Percentiles rank a stretch among this genome's conserved stretches.
Evolutionary conservation across 1,139 yeast species (phyloP).

Genomic region (Zygosaccharomyces sapae): DNA sequence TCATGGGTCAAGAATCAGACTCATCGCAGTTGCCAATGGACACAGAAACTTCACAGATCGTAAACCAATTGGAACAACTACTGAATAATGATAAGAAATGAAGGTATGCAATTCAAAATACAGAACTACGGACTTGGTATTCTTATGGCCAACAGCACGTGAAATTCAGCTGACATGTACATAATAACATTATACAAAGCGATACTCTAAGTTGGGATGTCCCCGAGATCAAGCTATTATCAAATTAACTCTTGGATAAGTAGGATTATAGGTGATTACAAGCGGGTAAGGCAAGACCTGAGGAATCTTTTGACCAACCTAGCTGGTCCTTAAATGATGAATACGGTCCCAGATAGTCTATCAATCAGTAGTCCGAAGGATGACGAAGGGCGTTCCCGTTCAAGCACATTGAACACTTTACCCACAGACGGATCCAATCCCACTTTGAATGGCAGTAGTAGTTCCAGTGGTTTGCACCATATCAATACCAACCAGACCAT

Average conservation of each 20-base stretch:
- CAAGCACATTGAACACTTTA: conserved; percentile 10
- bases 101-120: no score
- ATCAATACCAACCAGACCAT: conserved; percentile 1
- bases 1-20: conserved; percentile 54
- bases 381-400: conserved; percentile 12
- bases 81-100: conserved; percentile 12
- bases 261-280: background rate
- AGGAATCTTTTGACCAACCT: background rate
- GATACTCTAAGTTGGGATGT: background rate
- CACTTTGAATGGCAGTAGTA: conserved; percentile 6
- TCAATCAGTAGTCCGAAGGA: conserved; percentile 9
- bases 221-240: conserved; percentile 2
- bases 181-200: conserved; percentile 7
- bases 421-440: conserved; percentile 9
- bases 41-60: conserved; percentile 48
- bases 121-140: no score
- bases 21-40: conserved; percentile 55
- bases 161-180: conserved; percentile 11
- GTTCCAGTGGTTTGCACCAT: conserved; percentile 5
- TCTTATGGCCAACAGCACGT: background rate
- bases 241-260: background rate
- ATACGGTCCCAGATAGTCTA: background rate
- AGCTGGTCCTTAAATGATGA: conserved; percentile 1
- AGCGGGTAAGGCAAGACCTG: background rate
- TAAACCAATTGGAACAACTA: conserved; percentile 21